Evolutionary conservation across 495 filamentous ascomycete species (phyloP).

Genomic region (Hypoxylon trugodes): DNA sequence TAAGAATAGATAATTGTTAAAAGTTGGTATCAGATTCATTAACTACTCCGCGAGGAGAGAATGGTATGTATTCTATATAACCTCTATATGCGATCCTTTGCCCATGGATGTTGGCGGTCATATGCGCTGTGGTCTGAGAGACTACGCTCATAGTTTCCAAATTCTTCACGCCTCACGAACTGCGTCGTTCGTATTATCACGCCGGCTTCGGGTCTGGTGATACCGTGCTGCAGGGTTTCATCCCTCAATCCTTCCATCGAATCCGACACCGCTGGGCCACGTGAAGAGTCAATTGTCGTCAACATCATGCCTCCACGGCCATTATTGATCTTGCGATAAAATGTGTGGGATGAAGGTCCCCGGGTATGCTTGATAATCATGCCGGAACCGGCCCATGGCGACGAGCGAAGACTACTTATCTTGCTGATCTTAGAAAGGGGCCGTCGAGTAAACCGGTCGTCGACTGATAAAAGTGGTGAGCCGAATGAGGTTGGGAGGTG

Average conservation of each 20-base stretch:
- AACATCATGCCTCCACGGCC: constrained; percentile 28
- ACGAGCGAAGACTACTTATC: background rate
- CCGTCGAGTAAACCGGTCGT: constrained; percentile 6
- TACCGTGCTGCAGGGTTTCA: background rate
- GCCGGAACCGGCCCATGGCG: constrained; percentile 31
- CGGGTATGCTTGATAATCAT: constrained; percentile 18
- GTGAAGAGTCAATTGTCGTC: constrained; percentile 26
- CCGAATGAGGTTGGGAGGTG: constrained; percentile 16
- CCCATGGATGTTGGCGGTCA: constrained; percentile 38
- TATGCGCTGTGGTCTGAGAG: constrained; percentile 13
- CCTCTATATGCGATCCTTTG: constrained; percentile 21
- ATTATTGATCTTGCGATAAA: constrained; percentile 38
- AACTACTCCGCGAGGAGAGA: background rate
- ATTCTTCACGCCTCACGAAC: constrained; percentile 31
- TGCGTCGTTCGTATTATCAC: constrained; percentile 41
- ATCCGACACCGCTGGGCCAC: constrained; percentile 21
- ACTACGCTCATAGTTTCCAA: constrained; percentile 23
- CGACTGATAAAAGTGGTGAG: constrained; percentile 25
- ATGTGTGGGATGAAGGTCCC: constrained; percentile 26
- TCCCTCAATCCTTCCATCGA: constrained; percentile 42
- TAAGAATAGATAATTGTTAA: background rate
- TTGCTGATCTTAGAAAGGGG: background rate
- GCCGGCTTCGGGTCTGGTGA: background rate
- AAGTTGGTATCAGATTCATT: background rate
- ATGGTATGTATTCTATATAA: background rate